Evolutionary conservation across 345 rosid species (phyloP).

Genomic region (Kernera saxatilis): DNA sequence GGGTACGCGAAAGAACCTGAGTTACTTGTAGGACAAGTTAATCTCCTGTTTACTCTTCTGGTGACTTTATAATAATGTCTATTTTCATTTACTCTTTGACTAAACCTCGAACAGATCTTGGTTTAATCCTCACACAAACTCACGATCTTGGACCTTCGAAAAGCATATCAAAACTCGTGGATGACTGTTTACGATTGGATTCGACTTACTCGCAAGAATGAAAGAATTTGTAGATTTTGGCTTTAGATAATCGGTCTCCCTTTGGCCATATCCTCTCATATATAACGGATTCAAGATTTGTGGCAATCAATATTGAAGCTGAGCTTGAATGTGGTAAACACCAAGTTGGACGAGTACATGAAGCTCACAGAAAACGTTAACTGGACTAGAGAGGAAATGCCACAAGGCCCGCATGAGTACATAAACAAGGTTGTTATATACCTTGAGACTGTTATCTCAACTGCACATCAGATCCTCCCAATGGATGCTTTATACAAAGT

Average conservation of each 20-base stretch:
- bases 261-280: too few relatives aligned
- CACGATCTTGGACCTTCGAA: neutral
- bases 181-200: too few relatives aligned
- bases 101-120: neutral
- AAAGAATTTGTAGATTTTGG: too few relatives aligned
- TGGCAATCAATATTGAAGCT: too few relatives aligned
- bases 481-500: conserved; percentile 69
- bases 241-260: too few relatives aligned
- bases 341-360: conserved; percentile 73
- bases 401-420: conserved; percentile 56
- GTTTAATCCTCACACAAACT: neutral
- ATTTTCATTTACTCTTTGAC: neutral
- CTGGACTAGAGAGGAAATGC: conserved; percentile 75
- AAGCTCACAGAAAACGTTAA: conserved; percentile 61
- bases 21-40: neutral
- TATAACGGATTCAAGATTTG: too few relatives aligned
- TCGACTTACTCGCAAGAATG: too few relatives aligned
- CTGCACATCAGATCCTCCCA: conserved; percentile 81
- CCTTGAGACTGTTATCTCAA: conserved; percentile 67
- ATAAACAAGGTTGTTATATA: conserved; percentile 62
- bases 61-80: neutral
- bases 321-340: conserved; percentile 59
- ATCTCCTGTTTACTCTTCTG: neutral
- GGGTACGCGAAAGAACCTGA: conserved; percentile 35
- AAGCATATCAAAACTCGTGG: too few relatives aligned